These are phyloP conservation scores for Astragalus membranaceus DNA, from an alignment of 306 rosid species.

Conservation along the genomic window DNA sequence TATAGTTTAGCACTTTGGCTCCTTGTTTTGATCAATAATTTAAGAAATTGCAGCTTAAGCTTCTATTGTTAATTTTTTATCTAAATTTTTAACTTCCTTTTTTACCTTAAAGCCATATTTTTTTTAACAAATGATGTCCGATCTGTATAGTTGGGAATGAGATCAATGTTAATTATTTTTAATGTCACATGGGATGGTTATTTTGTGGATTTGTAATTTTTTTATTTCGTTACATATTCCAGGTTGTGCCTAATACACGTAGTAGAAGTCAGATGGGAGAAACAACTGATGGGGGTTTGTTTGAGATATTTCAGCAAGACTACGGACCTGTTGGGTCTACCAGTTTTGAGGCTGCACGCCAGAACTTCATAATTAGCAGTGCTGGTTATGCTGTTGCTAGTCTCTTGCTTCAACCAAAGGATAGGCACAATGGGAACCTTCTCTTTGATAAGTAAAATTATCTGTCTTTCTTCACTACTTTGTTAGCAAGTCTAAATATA, in stretches of 20 bases:
- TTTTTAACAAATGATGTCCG: neutral
- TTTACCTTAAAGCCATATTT: neutral
- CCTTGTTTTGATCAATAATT: neutral
- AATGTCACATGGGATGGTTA: neutral
- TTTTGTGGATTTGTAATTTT: slow-evolving; percentile 18
- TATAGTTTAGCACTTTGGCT: neutral
- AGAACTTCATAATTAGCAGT: slow-evolving; percentile 87
- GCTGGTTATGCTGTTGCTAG: slow-evolving; percentile 99
- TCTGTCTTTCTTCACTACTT: neutral
- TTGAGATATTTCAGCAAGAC: slow-evolving; percentile 95
- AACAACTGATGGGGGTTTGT: slow-evolving; percentile 94
- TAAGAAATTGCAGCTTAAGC: neutral
- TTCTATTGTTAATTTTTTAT: neutral
- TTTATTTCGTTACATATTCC: slow-evolving; percentile 7
- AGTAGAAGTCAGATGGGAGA: slow-evolving; percentile 99
- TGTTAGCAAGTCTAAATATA: slow-evolving; percentile 1
- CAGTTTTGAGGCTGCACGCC: slow-evolving; percentile 88
- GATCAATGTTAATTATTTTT: neutral
- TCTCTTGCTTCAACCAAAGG: slow-evolving; percentile 97
- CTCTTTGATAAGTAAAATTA: slow-evolving; percentile 67
- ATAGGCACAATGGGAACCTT: slow-evolving; percentile 95
- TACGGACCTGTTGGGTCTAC: slow-evolving; percentile 84
- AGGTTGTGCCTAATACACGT: slow-evolving; percentile 93
- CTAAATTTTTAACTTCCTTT: neutral
- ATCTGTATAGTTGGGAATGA: neutral